Evolutionary conservation across 106 monocot species (phyloP), one percentile per base, ranked within the genome.

Genomic region (Dendrobium huoshanense): DNA sequence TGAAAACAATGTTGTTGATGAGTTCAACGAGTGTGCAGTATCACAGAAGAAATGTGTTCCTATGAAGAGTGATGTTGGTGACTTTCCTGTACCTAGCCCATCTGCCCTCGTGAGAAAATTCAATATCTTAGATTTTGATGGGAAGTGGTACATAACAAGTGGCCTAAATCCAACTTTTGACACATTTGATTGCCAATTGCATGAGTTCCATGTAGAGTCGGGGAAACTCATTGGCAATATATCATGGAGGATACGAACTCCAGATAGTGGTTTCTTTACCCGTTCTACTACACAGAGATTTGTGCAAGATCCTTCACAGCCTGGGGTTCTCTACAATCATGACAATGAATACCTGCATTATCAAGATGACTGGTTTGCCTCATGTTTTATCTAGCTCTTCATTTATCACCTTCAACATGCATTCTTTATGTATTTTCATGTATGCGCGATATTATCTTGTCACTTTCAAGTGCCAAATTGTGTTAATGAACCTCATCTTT

Each of bases 41-140:
- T 94, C 97, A 55, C 88, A 94, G 27, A 97, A 97, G 85, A 97
- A 94, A 89, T 97, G 97, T 80, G 97, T 97, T 55, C 97, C 97
- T 19, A 81, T 24, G 80, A 97, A 94, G 76, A 84, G 85, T 7
- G 92, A 92, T 81, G 74, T 97, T 75, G 97, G 97, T 2, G 97
- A 97, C 64, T 97, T 97, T 75, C 94, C 92, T 3, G 82, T 92
- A 43, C 97, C 97, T 18, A 85, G 87, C 59, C 85, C 90, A 79
- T 94, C 90, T 73, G 81, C 77, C 15, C 75, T 97, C 16, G 97
- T 94, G 40, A 91, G 80, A 79, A 86, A 41, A 51, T 97, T 97
- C 67, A 89, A 92, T 75, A 80, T 90, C 22, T 88, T 82, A 81
- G 89, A 97, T 87, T 97, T 97, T 48, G 85, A 25, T 80, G 97